Percentiles rank a stretch among this genome's conserved stretches.
Conservation (phyloP, 1,139 yeast genomes). For the Suhomyces bokatorum region DNA sequence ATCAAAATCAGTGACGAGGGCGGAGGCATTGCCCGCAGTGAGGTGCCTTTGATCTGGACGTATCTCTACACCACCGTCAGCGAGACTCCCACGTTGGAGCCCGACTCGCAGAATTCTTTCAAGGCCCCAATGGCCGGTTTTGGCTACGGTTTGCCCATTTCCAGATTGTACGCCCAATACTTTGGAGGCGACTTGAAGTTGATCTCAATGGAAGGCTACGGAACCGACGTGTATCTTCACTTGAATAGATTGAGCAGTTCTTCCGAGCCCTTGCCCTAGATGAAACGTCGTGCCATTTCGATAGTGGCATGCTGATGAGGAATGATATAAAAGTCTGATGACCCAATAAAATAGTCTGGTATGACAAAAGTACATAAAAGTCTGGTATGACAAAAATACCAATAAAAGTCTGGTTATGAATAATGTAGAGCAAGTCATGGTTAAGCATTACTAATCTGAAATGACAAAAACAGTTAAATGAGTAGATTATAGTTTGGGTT, state of each 20-base stretch:
- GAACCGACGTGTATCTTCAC: slow-evolving; percentile 89
- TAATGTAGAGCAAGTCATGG: no score
- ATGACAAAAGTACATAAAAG: no score
- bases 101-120: slow-evolving; percentile 58
- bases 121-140: slow-evolving; percentile 95
- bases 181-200: slow-evolving; percentile 89
- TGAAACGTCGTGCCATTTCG: slow-evolving; percentile 15
- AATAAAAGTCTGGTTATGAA: no score
- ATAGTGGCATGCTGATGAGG: no score
- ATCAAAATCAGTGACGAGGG: slow-evolving; percentile 92
- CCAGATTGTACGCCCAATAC: slow-evolving; percentile 82
- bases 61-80: slow-evolving; percentile 87
- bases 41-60: slow-evolving; percentile 86
- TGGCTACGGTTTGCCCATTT: slow-evolving; percentile 88
- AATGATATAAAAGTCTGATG: background rate
- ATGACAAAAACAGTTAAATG: no score
- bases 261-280: slow-evolving; percentile 44
- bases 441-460: no score
- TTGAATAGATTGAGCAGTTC: slow-evolving; percentile 57
- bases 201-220: slow-evolving; percentile 92
- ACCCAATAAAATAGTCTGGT: no score
- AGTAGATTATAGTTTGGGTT: no score
- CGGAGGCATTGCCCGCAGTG: slow-evolving; percentile 87
- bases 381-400: no score
- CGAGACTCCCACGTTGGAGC: slow-evolving; percentile 67